phyloP scores from a whole-genome alignment of 768 basidiomycete species.

The Melanogaster broomeanus region DNA sequence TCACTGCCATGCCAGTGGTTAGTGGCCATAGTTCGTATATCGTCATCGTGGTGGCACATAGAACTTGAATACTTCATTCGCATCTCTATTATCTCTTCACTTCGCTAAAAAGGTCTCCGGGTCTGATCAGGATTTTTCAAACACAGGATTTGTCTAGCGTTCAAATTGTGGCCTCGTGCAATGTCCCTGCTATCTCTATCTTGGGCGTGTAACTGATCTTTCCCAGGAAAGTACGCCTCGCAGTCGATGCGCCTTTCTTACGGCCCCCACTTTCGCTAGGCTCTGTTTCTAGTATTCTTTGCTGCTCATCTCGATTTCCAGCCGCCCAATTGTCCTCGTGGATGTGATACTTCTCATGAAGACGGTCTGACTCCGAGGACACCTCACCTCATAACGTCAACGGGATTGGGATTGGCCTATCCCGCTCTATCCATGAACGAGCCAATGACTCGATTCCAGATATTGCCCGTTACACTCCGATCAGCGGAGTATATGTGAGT shows the following conservation, averaged over 20 bases:
- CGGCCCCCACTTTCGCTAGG: slow-evolving; percentile 21
- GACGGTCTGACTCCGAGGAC: slow-evolving; percentile 14
- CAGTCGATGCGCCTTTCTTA: slow-evolving; percentile 35
- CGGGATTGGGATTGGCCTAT: not conserved
- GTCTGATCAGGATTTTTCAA: slow-evolving; percentile 12
- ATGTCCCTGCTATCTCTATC: slow-evolving; percentile 18
- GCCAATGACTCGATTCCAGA: slow-evolving; percentile 7
- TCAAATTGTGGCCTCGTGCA: slow-evolving; percentile 1
- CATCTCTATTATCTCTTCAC: slow-evolving; percentile 15
- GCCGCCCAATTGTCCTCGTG: slow-evolving; percentile 10
- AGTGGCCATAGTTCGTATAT: slow-evolving; percentile 12
- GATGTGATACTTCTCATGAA: slow-evolving; percentile 8
- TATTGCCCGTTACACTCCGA: slow-evolving; percentile 10
- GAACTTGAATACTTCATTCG: slow-evolving; percentile 15
- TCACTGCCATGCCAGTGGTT: too few relatives aligned
- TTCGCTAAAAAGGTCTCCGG: not conserved
- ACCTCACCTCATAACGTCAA: slow-evolving; percentile 14
- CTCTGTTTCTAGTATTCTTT: slow-evolving; percentile 9
- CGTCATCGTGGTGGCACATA: slow-evolving; percentile 10
- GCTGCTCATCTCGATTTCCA: slow-evolving; percentile 19
- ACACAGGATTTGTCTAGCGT: slow-evolving; percentile 1
- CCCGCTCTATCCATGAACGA: slow-evolving; percentile 6
- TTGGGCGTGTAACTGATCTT: slow-evolving; percentile 12
- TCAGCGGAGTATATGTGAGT: slow-evolving; percentile 17
- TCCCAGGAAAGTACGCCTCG: slow-evolving; percentile 24